A percentile compares a stretch with the other conserved stretches of the same genome.
Evolutionary conservation across 2,329 filamentous ascomycete species (phyloP).

Genomic region (Colletotrichum viniferum): DNA sequence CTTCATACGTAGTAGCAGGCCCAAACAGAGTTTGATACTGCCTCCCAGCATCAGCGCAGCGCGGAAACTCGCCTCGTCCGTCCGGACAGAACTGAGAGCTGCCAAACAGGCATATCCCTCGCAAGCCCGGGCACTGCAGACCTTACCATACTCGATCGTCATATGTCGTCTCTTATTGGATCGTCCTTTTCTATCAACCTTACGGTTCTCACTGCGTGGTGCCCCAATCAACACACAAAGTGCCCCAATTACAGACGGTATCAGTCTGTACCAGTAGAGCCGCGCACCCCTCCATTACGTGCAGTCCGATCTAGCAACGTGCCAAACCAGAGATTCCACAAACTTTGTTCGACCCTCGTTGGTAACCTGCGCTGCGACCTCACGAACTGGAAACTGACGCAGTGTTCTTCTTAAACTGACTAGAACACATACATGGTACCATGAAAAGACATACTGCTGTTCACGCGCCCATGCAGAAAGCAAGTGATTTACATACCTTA

Average conservation of each 20-base stretch:
- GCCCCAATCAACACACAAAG: neutral
- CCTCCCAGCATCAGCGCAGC: neutral
- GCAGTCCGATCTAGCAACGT: neutral
- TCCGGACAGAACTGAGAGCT: neutral
- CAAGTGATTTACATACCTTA: no score
- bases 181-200: neutral
- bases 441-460: neutral
- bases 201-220: neutral
- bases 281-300: neutral
- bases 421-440: neutral
- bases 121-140: neutral
- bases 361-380: neutral
- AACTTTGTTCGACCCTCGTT: neutral
- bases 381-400: neutral
- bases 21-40: conserved; percentile 9
- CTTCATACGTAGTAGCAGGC: neutral
- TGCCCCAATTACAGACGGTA: neutral
- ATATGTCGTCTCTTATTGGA: conserved; percentile 1
- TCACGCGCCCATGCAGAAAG: neutral
- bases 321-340: neutral
- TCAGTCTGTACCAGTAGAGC: neutral
- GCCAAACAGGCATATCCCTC: neutral
- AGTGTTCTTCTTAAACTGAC: neutral
- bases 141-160: neutral
- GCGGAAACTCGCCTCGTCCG: neutral